A percentile compares a stretch with the other conserved stretches of the same genome.
Evolutionary conservation across 2,329 filamentous ascomycete genomes (phyloP).

Genomic region (Trichoderma hamatum): DNA sequence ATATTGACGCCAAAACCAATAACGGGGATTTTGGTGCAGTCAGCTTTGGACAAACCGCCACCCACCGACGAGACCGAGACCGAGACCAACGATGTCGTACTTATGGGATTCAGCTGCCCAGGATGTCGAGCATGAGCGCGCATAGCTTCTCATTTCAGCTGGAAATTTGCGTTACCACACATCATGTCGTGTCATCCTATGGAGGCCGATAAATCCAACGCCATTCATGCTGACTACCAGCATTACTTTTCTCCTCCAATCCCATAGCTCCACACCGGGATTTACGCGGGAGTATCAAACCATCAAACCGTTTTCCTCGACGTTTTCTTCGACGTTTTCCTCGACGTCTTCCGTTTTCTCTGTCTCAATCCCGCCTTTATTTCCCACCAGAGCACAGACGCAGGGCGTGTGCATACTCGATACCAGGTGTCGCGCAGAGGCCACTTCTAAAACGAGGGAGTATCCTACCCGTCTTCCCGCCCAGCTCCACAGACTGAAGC

Average conservation of each 20-base stretch:
- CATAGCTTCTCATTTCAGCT: neutral
- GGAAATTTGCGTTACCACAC: neutral
- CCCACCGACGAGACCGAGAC: neutral
- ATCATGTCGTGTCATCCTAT: neutral
- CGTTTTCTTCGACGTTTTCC: neutral
- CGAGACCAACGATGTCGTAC: neutral
- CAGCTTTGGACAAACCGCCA: neutral
- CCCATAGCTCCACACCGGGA: neutral
- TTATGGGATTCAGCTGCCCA: neutral
- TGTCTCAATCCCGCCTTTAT: neutral
- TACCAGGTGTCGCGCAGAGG: constrained; percentile 8
- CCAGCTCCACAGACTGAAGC: constrained; percentile 17
- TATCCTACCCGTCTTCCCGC: neutral
- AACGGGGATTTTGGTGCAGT: neutral
- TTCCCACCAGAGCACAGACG: neutral
- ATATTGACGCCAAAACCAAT: neutral
- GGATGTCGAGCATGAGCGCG: neutral
- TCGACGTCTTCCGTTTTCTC: neutral
- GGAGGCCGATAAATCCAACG: neutral
- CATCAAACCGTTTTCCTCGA: neutral
- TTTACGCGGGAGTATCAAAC: constrained; percentile 14
- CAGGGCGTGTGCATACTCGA: constrained; percentile 21
- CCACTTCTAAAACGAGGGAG: neutral
- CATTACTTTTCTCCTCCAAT: neutral
- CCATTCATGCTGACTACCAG: neutral